A percentile compares a stretch with the other conserved stretches of the same genome.
These are phyloP conservation scores for Orbilia javanica DNA, from an alignment of 2,329 filamentous ascomycete species.

Conservation along the genomic window DNA sequence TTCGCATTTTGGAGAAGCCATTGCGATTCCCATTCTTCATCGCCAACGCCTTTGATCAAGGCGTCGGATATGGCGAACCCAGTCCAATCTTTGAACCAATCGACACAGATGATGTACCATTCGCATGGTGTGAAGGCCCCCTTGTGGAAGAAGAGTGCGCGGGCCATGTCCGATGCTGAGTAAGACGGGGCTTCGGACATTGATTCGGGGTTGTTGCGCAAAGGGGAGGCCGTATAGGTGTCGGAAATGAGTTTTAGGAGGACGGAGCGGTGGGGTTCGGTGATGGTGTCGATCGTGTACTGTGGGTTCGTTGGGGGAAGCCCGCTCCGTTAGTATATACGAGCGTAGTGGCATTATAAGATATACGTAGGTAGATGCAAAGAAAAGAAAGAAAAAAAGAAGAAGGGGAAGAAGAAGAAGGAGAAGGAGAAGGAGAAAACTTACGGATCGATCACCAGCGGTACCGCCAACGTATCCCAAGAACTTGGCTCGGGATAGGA, in stretches of 20 bases:
- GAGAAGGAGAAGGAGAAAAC: not conserved
- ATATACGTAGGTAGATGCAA: not conserved
- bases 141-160: constrained; percentile 44
- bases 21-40: constrained; percentile 4
- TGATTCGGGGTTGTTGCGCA: not conserved
- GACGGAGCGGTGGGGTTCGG: constrained; percentile 2
- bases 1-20: not conserved
- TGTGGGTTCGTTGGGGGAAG: too few species aligned
- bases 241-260: constrained; percentile 26
- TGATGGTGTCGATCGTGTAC: not conserved
- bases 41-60: constrained; percentile 4
- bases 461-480: constrained; percentile 16
- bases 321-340: not conserved
- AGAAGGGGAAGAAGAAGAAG: not conserved
- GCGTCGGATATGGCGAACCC: constrained; percentile 26
- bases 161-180: constrained; percentile 36
- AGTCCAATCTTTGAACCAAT: constrained; percentile 39
- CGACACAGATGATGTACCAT: constrained; percentile 33
- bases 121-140: constrained; percentile 11
- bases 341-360: not conserved
- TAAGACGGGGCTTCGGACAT: constrained; percentile 12
- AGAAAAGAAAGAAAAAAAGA: not conserved
- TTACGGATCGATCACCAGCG: constrained; percentile 4
- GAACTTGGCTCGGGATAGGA: constrained; percentile 11
- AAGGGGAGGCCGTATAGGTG: constrained; percentile 5